Conservation (phyloP, 257 asterid genomes). For the Salvia hispanica region DNA sequence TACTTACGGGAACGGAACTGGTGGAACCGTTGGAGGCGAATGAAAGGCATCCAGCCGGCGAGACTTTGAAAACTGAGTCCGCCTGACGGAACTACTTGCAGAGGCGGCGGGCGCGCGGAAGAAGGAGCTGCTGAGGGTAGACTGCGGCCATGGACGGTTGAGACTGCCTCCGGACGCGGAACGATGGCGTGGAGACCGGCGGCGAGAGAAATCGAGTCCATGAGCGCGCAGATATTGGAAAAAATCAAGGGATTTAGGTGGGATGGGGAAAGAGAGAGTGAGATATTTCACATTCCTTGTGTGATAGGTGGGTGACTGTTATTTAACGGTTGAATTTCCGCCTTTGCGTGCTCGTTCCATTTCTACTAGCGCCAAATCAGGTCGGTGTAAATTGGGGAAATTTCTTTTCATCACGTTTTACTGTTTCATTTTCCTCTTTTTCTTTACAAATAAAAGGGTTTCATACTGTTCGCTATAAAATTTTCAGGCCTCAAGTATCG, state of each 20-base stretch:
- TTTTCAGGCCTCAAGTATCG: too few relatives aligned
- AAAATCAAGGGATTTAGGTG: slow-evolving; percentile 10
- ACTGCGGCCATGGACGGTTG: slow-evolving; percentile 33
- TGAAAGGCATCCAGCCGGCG: slow-evolving; percentile 37
- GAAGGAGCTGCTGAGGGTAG: slow-evolving; percentile 29
- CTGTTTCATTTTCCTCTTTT: too few relatives aligned
- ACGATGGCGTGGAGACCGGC: slow-evolving; percentile 30
- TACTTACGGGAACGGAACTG: slow-evolving; percentile 55
- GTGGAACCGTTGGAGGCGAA: slow-evolving; percentile 44
- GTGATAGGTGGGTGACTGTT: slow-evolving; percentile 6
- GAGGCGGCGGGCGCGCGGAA: slow-evolving; percentile 1
- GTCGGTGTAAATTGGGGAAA: neutral
- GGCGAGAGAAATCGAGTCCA: slow-evolving; percentile 42
- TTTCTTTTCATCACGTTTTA: too few relatives aligned
- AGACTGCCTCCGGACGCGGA: slow-evolving; percentile 26
- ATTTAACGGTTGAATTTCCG: slow-evolving; percentile 6
- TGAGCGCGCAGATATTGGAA: slow-evolving; percentile 8
- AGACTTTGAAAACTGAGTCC: slow-evolving; percentile 20
- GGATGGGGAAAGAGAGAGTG: neutral
- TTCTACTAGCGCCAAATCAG: neutral
- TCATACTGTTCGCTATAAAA: too few relatives aligned
- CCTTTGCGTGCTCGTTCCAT: neutral
- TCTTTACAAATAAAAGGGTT: too few relatives aligned
- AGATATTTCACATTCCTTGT: slow-evolving; percentile 25
- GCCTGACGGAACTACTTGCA: slow-evolving; percentile 20